A percentile compares a stretch with the other conserved stretches of the same genome.
phyloP scores from a whole-genome alignment of 2,329 filamentous ascomycete genomes.

The Neonectria ditissima region DNA sequence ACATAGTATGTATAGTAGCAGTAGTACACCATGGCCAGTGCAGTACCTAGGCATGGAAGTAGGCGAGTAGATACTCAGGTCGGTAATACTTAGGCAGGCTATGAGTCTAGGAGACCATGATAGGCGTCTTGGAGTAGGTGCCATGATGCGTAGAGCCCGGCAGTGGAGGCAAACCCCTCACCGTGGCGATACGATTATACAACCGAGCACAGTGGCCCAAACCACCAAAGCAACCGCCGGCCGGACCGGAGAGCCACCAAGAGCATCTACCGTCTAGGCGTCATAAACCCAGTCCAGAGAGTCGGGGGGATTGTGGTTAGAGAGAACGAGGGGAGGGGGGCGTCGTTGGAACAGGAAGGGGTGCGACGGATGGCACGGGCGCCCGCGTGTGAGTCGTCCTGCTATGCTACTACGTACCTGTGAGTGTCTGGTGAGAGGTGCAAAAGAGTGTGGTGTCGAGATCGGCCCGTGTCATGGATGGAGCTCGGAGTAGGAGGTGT shows the following conservation, averaged over 20 bases:
- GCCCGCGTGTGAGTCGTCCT: not conserved
- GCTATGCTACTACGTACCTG: too few relatives aligned
- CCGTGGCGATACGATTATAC: not conserved
- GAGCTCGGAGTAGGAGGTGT: constrained; percentile 24
- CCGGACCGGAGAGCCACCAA: constrained; percentile 35
- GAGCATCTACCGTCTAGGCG: not conserved
- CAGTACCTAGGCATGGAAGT: too few relatives aligned
- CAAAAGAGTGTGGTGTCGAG: constrained; percentile 28
- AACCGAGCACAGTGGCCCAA: constrained; percentile 3
- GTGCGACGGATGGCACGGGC: not conserved
- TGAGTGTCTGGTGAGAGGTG: constrained; percentile 1
- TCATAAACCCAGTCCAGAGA: not conserved
- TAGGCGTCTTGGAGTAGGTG: not conserved
- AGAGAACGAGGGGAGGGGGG: not conserved
- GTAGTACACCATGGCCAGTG: too few relatives aligned
- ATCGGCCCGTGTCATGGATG: constrained; percentile 42
- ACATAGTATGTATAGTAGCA: not conserved
- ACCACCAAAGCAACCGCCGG: constrained; percentile 16
- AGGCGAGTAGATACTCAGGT: too few relatives aligned
- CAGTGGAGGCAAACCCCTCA: too few relatives aligned
- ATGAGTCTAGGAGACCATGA: not conserved
- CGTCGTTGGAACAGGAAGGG: not conserved
- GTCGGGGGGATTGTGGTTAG: not conserved
- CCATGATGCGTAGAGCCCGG: not conserved
- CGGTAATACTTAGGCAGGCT: too few relatives aligned